Percentiles rank a stretch among this genome's conserved stretches.
phyloP scores from a whole-genome alignment of 1,284 basidiomycete genomes.

The Puccinia coronata region DNA sequence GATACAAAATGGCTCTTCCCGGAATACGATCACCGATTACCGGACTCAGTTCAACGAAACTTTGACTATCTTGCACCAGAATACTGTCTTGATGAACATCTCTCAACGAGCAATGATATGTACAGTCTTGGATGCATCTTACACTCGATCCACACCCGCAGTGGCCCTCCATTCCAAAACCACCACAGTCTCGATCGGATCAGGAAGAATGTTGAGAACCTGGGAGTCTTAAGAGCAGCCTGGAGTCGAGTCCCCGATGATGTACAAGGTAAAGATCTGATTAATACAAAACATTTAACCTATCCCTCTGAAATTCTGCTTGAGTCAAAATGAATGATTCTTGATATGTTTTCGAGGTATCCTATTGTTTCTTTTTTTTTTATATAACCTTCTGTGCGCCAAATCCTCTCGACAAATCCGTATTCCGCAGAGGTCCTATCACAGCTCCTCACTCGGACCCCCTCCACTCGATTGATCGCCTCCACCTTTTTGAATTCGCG shows the following conservation, averaged over 20 bases:
- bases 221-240: slow-evolving; percentile 57
- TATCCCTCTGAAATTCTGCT: neutral
- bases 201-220: slow-evolving; percentile 74
- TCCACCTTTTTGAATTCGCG: slow-evolving; percentile 74
- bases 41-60: slow-evolving; percentile 81
- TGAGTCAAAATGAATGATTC: neutral
- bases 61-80: slow-evolving; percentile 97
- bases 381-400: neutral
- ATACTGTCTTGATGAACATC: slow-evolving; percentile 84
- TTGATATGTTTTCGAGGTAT: slow-evolving; percentile 7
- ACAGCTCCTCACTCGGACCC: slow-evolving; percentile 75
- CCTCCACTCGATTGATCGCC: slow-evolving; percentile 73
- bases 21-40: slow-evolving; percentile 77
- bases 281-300: neutral
- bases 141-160: slow-evolving; percentile 78
- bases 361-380: no score
- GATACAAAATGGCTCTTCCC: slow-evolving; percentile 84
- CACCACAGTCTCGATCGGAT: slow-evolving; percentile 78
- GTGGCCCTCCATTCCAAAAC: slow-evolving; percentile 81
- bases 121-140: slow-evolving; percentile 90
- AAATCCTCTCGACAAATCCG: neutral
- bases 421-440: slow-evolving; percentile 70
- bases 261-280: slow-evolving; percentile 52
- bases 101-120: slow-evolving; percentile 86
- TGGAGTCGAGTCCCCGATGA: slow-evolving; percentile 56